Evolutionary conservation across 495 filamentous ascomycete genomes (phyloP).

Genomic region (Aspergillus hancockii): DNA sequence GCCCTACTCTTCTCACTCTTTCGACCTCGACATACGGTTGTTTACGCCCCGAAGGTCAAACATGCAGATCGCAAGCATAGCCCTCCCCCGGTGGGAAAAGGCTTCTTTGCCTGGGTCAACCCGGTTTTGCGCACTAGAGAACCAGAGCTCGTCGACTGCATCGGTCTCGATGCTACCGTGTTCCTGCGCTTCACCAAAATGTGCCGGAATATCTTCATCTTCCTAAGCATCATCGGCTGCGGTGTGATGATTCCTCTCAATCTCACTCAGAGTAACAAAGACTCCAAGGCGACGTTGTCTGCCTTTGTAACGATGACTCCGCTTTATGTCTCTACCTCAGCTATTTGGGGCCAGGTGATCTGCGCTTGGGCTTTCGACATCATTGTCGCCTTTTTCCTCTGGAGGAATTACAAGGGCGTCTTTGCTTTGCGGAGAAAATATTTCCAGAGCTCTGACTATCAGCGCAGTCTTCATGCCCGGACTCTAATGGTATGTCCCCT

Average conservation of each 20-base stretch:
- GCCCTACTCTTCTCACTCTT: conserved; percentile 82
- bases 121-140: conserved; percentile 79
- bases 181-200: conserved; percentile 88
- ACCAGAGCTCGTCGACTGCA: conserved; percentile 67
- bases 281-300: conserved; percentile 22
- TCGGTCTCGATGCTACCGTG: conserved; percentile 87
- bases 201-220: conserved; percentile 86
- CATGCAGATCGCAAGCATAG: conserved; percentile 89
- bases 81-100: conserved; percentile 87
- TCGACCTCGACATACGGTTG: conserved; percentile 83
- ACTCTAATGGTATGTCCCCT: conserved; percentile 71
- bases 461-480: conserved; percentile 81
- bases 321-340: conserved; percentile 42
- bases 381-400: conserved; percentile 77
- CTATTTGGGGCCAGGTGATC: conserved; percentile 78
- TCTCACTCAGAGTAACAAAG: conserved; percentile 50
- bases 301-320: conserved; percentile 58
- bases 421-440: conserved; percentile 70
- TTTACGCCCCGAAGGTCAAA: conserved; percentile 93
- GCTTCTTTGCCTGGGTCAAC: conserved; percentile 79
- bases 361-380: conserved; percentile 78
- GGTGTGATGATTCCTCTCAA: conserved; percentile 84
- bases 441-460: conserved; percentile 86
- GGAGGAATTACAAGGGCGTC: conserved; percentile 83
- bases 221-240: conserved; percentile 72